Conservation (phyloP, 768 basidiomycete species). For the Tylopilus plumbeoviolaceoides region DNA sequence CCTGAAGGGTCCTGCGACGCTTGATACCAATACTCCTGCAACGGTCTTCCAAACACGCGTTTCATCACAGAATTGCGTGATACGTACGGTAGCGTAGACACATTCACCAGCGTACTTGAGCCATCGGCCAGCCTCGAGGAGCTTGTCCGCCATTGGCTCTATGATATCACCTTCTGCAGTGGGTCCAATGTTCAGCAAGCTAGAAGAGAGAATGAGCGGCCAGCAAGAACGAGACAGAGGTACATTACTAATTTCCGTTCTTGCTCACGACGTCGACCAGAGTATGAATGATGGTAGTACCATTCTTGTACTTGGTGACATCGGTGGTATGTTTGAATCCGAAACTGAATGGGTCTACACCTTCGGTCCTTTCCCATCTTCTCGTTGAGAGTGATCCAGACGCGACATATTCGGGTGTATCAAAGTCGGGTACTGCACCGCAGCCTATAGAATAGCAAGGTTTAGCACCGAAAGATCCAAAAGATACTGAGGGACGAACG, state of each 20-base stretch:
- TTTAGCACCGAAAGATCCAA: neutral
- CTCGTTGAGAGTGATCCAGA: conserved; percentile 44
- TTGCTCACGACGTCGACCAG: conserved; percentile 58
- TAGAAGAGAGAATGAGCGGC: conserved; percentile 13
- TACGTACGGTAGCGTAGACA: conserved; percentile 48
- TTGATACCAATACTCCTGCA: conserved; percentile 47
- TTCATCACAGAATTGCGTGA: neutral
- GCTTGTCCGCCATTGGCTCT: conserved; percentile 41
- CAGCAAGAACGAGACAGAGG: neutral
- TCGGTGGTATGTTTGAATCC: conserved; percentile 44
- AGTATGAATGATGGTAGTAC: conserved; percentile 44
- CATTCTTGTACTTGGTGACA: conserved; percentile 44
- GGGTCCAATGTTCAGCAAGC: conserved; percentile 51
- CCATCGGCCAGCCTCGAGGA: conserved; percentile 52
- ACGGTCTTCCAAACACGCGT: neutral
- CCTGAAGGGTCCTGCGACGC: conserved; percentile 35
- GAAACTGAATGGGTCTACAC: conserved; percentile 52
- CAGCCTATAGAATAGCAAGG: conserved; percentile 34
- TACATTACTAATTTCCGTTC: conserved; percentile 53
- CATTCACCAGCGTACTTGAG: conserved; percentile 47
- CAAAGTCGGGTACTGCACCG: conserved; percentile 48
- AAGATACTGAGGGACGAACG: conserved; percentile 22
- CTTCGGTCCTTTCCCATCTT: conserved; percentile 58
- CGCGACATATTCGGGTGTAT: conserved; percentile 51
- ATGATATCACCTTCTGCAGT: conserved; percentile 53